Evolutionary conservation across 192 early-diverging fungal species (phyloP).

Genomic region (Chytriomyces sp.): DNA sequence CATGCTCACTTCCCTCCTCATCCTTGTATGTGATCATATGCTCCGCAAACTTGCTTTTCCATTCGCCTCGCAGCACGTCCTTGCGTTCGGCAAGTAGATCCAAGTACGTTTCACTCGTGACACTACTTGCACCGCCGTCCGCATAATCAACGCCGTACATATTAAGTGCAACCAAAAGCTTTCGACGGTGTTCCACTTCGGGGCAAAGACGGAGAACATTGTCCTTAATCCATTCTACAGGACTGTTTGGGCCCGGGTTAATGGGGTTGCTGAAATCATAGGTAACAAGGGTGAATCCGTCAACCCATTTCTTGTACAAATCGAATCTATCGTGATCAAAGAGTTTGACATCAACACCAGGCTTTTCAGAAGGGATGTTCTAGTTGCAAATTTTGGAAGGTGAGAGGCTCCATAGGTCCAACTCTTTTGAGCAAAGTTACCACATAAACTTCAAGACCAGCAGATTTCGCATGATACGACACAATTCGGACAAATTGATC

Average conservation of each 20-base stretch:
- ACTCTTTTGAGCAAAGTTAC: no score
- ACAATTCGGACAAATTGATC: constrained; percentile 8
- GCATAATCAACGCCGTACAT: constrained; percentile 33
- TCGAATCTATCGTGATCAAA: constrained; percentile 19
- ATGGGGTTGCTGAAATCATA: constrained; percentile 26
- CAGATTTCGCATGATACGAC: background rate
- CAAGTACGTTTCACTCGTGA: background rate
- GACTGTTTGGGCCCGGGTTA: constrained; percentile 33
- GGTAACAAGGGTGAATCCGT: constrained; percentile 36
- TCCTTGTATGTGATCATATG: constrained; percentile 9
- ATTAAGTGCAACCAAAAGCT: constrained; percentile 31
- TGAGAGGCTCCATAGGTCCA: no score
- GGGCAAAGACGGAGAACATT: constrained; percentile 24
- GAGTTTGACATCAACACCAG: background rate
- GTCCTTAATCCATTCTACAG: constrained; percentile 26
- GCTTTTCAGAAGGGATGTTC: constrained; percentile 1
- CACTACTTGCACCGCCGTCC: background rate
- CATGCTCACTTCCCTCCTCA: background rate
- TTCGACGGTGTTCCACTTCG: constrained; percentile 8
- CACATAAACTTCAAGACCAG: constrained; percentile 19
- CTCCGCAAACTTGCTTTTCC: constrained; percentile 8
- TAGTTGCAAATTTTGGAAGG: no score
- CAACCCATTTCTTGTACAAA: constrained; percentile 27
- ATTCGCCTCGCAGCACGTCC: constrained; percentile 3
- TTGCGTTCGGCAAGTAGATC: background rate